These are phyloP conservation scores for Camillea tinctor DNA, from an alignment of 2,329 filamentous ascomycete genomes.

Conservation along the genomic window DNA sequence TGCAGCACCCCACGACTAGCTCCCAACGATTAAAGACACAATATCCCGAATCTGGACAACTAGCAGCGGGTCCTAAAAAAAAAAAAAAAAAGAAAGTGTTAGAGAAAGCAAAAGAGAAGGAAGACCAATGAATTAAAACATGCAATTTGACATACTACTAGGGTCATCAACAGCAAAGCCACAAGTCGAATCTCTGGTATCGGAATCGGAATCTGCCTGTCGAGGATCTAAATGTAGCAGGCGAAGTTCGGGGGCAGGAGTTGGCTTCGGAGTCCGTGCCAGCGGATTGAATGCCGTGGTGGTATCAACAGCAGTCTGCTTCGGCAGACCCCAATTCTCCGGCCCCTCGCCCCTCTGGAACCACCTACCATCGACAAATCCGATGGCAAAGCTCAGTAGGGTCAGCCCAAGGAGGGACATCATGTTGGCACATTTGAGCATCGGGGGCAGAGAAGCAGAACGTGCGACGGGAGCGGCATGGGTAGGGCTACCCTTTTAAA, in stretches of 20 bases:
- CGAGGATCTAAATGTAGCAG: constrained; percentile 24
- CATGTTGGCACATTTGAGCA: constrained; percentile 28
- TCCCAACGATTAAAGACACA: constrained; percentile 19
- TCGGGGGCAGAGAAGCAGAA: constrained; percentile 13
- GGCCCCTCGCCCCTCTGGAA: constrained; percentile 17
- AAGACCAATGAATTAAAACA: neutral
- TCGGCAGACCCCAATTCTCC: constrained; percentile 30
- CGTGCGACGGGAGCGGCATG: constrained; percentile 1
- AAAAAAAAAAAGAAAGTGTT: constrained; percentile 11
- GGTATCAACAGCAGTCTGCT: constrained; percentile 14
- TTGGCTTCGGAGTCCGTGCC: constrained; percentile 30
- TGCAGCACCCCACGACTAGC: constrained; percentile 30
- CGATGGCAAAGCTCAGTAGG: constrained; percentile 28
- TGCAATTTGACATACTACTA: constrained; percentile 22
- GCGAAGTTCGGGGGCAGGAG: constrained; percentile 25
- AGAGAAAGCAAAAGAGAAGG: constrained; percentile 1
- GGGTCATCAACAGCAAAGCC: constrained; percentile 24
- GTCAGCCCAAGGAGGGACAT: constrained; percentile 30
- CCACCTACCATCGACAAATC: constrained; percentile 24
- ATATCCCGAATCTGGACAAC: constrained; percentile 19
- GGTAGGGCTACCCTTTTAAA: constrained; percentile 1
- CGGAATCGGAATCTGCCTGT: constrained; percentile 23
- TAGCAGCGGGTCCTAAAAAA: constrained; percentile 23
- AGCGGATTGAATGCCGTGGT: constrained; percentile 19
- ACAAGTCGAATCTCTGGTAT: constrained; percentile 21